Percentiles rank a stretch among this genome's conserved stretches.
Conservation (phyloP, 108 stramenopile species). For the Conticribra weissflogii region DNA sequence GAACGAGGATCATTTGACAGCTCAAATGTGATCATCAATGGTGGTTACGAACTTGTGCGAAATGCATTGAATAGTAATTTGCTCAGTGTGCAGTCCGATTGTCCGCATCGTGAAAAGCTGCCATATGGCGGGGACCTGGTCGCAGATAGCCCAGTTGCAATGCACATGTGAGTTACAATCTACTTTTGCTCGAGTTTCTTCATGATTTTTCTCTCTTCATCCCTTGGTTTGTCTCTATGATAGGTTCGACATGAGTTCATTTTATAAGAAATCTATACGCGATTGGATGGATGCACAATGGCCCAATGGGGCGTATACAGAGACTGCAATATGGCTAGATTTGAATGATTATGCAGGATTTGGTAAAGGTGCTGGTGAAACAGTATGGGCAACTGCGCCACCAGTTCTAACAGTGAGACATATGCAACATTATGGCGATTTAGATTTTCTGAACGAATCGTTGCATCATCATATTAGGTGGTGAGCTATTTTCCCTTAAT, state of each 20-base stretch:
- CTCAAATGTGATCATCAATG: slow-evolving; percentile 35
- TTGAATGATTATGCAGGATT: slow-evolving; percentile 43
- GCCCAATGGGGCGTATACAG: slow-evolving; percentile 48
- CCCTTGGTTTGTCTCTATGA: too few species aligned
- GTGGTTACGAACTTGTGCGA: slow-evolving; percentile 40
- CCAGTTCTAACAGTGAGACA: slow-evolving; percentile 41
- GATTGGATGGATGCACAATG: slow-evolving; percentile 56
- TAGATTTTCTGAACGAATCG: slow-evolving; percentile 27
- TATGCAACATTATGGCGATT: slow-evolving; percentile 44
- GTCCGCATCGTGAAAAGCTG: slow-evolving; percentile 61
- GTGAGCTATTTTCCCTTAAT: too few species aligned
- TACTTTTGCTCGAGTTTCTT: too few species aligned
- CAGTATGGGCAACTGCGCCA: slow-evolving; percentile 48
- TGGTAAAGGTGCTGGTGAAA: slow-evolving; percentile 45
- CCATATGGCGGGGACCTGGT: slow-evolving; percentile 53
- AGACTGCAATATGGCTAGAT: slow-evolving; percentile 46
- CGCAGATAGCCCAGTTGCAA: slow-evolving; percentile 11
- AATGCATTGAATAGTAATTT: slow-evolving; percentile 47
- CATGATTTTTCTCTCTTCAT: slow-evolving; percentile 29
- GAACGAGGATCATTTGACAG: slow-evolving; percentile 44
- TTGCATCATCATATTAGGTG: slow-evolving; percentile 19
- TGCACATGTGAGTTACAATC: too few species aligned
- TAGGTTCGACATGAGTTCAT: slow-evolving; percentile 53
- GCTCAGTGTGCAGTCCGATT: slow-evolving; percentile 58
- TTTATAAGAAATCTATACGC: slow-evolving; percentile 49